Conservation (phyloP, 2,329 filamentous ascomycete genomes). For the Arthrobotrys iridis region DNA sequence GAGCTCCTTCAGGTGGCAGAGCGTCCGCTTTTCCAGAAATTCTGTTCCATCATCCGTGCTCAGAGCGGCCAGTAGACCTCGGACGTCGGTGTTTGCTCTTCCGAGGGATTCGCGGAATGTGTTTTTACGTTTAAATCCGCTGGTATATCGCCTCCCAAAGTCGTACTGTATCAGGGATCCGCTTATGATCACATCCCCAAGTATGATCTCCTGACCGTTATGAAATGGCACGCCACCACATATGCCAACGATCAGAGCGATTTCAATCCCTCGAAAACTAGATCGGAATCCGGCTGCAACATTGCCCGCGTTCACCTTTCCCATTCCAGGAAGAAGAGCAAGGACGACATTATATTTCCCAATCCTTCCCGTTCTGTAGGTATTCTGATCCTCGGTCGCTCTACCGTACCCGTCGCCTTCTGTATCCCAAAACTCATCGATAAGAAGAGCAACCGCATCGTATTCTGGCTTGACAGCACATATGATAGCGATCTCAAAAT, state of each 20-base stretch:
- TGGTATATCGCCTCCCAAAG: slow-evolving; percentile 55
- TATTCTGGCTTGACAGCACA: slow-evolving; percentile 61
- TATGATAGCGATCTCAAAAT: slow-evolving; percentile 61
- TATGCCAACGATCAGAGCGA: slow-evolving; percentile 61
- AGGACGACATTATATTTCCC: slow-evolving; percentile 61
- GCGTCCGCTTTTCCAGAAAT: slow-evolving; percentile 35
- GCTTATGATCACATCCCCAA: slow-evolving; percentile 57
- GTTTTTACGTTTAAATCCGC: slow-evolving; percentile 55
- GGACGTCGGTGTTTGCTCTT: slow-evolving; percentile 58
- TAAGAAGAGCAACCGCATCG: slow-evolving; percentile 58
- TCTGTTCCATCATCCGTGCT: slow-evolving; percentile 52
- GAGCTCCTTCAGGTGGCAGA: slow-evolving; percentile 52
- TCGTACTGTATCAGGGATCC: slow-evolving; percentile 57
- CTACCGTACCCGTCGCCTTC: slow-evolving; percentile 27
- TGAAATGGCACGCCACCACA: slow-evolving; percentile 60
- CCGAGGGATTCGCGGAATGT: slow-evolving; percentile 55
- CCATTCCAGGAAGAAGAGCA: slow-evolving; percentile 58
- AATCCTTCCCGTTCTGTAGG: slow-evolving; percentile 60
- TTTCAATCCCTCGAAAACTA: slow-evolving; percentile 59
- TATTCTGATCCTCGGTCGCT: slow-evolving; percentile 57
- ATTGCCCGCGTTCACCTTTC: slow-evolving; percentile 57
- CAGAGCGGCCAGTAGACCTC: slow-evolving; percentile 57
- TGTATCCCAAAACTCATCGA: slow-evolving; percentile 59
- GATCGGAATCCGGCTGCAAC: slow-evolving; percentile 58
- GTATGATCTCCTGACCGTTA: slow-evolving; percentile 33